Conservation (phyloP, 306 rosid species). For the Dalbergia oliveri region DNA sequence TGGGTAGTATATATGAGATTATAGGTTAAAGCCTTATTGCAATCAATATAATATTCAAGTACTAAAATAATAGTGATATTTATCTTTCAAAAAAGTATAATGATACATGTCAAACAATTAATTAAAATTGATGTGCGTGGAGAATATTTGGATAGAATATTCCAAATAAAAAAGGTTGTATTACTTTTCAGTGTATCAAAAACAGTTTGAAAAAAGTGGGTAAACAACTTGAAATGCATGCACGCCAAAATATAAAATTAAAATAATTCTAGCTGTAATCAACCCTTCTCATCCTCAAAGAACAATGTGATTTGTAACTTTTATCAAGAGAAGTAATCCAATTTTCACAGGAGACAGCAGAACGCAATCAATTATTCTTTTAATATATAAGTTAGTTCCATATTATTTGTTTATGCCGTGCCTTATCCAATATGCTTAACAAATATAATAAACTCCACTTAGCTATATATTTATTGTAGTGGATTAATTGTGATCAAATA, state of each 20-base stretch:
- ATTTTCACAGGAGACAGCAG: too few relatives aligned
- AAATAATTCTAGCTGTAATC: neutral
- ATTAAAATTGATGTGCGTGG: neutral
- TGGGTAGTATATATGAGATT: too few relatives aligned
- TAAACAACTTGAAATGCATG: neutral
- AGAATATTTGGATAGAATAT: conserved; percentile 30
- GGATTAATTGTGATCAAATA: too few relatives aligned
- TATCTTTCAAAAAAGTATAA: neutral
- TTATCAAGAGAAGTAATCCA: too few relatives aligned
- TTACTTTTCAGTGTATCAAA: neutral
- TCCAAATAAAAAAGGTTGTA: neutral
- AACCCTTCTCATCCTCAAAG: conserved; percentile 7
- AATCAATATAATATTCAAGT: too few relatives aligned
- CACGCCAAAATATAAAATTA: neutral
- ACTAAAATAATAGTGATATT: neutral
- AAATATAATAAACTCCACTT: too few relatives aligned
- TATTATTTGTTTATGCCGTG: too few relatives aligned
- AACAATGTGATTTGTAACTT: neutral
- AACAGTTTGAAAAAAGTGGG: neutral
- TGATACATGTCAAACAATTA: neutral
- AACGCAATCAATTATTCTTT: too few relatives aligned
- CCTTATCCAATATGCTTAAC: too few relatives aligned
- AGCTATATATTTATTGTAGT: too few relatives aligned
- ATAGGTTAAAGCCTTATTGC: too few relatives aligned
- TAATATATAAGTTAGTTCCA: too few relatives aligned